phyloP scores from a whole-genome alignment of 1,284 basidiomycete genomes.

The Rugosomyces carneus region DNA sequence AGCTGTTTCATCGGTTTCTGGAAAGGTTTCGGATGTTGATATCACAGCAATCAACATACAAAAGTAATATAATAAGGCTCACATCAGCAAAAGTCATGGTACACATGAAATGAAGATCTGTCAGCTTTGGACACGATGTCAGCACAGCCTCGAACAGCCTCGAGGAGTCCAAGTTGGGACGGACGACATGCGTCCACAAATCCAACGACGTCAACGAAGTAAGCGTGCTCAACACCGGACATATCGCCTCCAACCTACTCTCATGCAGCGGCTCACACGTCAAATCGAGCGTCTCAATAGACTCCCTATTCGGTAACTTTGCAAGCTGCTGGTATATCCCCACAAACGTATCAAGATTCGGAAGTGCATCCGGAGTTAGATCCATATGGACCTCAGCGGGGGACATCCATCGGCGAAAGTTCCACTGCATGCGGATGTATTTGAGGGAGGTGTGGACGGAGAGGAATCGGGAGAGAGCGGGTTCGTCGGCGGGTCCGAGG shows the following conservation, averaged over 20 bases:
- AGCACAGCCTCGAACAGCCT: conserved; percentile 29
- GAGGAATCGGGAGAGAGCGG: conserved; percentile 27
- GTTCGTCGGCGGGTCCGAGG: conserved; percentile 26
- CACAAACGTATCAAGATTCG: conserved; percentile 33
- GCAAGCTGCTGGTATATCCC: conserved; percentile 40
- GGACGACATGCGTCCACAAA: conserved; percentile 36
- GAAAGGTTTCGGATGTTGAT: too few relatives aligned
- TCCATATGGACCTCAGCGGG: conserved; percentile 29
- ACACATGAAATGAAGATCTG: conserved; percentile 43
- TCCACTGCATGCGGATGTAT: conserved; percentile 38
- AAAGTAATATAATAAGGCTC: conserved; percentile 10
- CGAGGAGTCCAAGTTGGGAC: conserved; percentile 27
- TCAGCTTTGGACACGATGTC: conserved; percentile 28
- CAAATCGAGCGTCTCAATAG: conserved; percentile 34
- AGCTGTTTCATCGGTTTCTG: conserved; percentile 35
- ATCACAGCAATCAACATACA: too few relatives aligned
- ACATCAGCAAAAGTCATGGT: conserved; percentile 37
- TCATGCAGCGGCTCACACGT: conserved; percentile 41
- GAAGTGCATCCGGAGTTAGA: conserved; percentile 25
- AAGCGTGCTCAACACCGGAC: conserved; percentile 26
- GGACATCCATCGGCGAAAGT: conserved; percentile 40
- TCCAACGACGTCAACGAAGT: conserved; percentile 34
- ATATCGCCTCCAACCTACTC: conserved; percentile 25
- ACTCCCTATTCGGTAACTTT: conserved; percentile 27
- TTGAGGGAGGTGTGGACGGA: conserved; percentile 29